Evolutionary conservation across 495 filamentous ascomycete species (phyloP), one percentile per base, ranked within the genome.

Genomic region (Daldinia decipiens): DNA sequence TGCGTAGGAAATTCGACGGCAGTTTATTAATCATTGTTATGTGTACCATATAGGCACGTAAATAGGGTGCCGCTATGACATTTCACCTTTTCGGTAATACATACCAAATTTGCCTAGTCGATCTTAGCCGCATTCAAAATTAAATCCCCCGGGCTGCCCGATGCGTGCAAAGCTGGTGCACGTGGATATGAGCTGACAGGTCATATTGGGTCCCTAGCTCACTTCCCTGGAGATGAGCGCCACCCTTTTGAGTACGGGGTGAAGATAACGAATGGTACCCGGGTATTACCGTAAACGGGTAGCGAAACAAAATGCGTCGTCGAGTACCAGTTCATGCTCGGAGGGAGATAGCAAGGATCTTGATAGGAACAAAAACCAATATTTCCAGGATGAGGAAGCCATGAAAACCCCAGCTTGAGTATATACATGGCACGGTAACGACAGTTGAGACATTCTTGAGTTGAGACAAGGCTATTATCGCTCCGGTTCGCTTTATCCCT

Each of bases 121-220:
- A 72, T 72, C 69, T 32, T 72, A 29, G 5, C 64, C 27, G 38
- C 38, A 64, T 67, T 57, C 2, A 32, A 57, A 59, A 64, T 67
- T 31, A 55, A 19, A 59, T 29, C 21, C 50, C 61, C 61, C 56
- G 50, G 31, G 50, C 17, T 66, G 40, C 40, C 39, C 36, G 38
- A 52, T 59, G 62, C 62, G 68, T 19, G 54, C 51, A 40, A 53
- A 50, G 19, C 58, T 47, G 19, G 38, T 17, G 31, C 63, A 71
- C 68, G 59, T 71, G 68, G 63, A 65, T 38, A 62, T 50, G 47
- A n/a, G 63, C 53, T 67, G 68, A 71, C 56, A 63, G 24, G 63
- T 67, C 59, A 59, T 34, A 62, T 67, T 45, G 11, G 45, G 34
- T 40, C 63, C 62, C 57, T 65, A 34, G 39, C 27, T 9, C 50